Evolutionary conservation across 768 basidiomycete species (phyloP), one percentile per base, ranked within the genome.

Genomic region (Termitomyces sp.): DNA sequence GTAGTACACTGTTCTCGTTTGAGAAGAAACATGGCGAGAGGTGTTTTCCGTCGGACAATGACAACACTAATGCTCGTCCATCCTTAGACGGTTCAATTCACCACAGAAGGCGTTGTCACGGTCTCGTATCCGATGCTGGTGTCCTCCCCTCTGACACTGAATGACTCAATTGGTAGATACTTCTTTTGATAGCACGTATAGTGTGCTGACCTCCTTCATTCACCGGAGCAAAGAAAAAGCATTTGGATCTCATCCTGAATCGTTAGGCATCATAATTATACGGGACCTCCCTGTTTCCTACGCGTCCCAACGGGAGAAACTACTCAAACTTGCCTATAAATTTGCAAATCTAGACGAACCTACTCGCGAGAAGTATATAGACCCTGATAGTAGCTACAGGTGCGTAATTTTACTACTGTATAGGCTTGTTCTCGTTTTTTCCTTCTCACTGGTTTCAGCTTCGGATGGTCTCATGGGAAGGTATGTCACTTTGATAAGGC

Each of bases 401-500:
- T 89, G 60, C 51, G 80, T 68, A 39, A 20, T 20, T 42, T 20
- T 24, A 39, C 29, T 29, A 29, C n/a, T n/a, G n/a, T n/a, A n/a
- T 6, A 12, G 39, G 28, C 26, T n/a, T 20, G 12, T 5, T 20
- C 8, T 51, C 20, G n/a, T 41, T 13, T 22, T 41, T 46, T 29
- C 51, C n/a, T 59, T 16, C 28, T 48, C 41, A 46, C 34, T 20
- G n/a, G 13, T 29, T 37, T 48, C 60, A 90, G 88, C 68, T 98
- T 94, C 70, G 96, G 96, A n/a, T 98, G 96, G 96, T 92, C 89
- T 45, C 92, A 96, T 72, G 96, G 96, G 55, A 97, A 98, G 80
- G 90, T 86, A 63, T 41, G 57, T 9, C 3, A 59, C 41, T 36
- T 29, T 45, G 44, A 42, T 37, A 26, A 13, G 3, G 8, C 47